Evolutionary conservation across 495 filamentous ascomycete species (phyloP).

Genomic region (Corynascus novoguineensis): DNA sequence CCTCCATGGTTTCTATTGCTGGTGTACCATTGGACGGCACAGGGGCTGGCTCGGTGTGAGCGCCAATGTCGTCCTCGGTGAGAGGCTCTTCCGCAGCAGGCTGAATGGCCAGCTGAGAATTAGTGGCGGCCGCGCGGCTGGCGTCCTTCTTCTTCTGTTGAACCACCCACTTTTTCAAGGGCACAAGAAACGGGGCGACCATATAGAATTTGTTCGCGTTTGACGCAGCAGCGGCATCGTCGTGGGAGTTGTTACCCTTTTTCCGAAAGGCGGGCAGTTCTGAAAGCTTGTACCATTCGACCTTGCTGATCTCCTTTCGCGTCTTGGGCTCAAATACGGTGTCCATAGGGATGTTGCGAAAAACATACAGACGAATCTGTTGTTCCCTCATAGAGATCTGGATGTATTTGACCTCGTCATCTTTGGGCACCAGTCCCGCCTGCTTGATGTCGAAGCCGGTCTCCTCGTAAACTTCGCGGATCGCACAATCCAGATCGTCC

Average conservation of each 20-base stretch:
- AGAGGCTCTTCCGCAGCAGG: conserved; percentile 31
- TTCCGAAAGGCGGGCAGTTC: conserved; percentile 80
- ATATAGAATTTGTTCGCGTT: conserved; percentile 92
- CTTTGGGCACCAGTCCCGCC: conserved; percentile 65
- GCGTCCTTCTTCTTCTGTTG: conserved; percentile 68
- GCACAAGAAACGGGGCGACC: conserved; percentile 87
- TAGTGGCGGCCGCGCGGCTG: conserved; percentile 27
- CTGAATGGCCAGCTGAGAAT: conserved; percentile 28
- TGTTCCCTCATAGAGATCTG: conserved; percentile 87
- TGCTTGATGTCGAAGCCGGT: conserved; percentile 78
- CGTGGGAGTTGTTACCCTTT: conserved; percentile 45
- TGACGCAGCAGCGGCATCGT: conserved; percentile 45
- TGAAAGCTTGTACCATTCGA: conserved; percentile 83
- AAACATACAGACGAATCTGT: conserved; percentile 84
- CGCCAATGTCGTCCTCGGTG: conserved; percentile 39
- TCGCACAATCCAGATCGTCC: conserved; percentile 82
- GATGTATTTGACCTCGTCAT: conserved; percentile 67
- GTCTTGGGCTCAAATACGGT: conserved; percentile 83
- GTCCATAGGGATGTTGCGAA: conserved; percentile 78
- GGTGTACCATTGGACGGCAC: conserved; percentile 16
- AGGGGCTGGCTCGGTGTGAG: conserved; percentile 23
- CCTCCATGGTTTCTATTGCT: conserved; percentile 42
- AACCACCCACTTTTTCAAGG: conserved; percentile 83
- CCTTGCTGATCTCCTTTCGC: conserved; percentile 94
- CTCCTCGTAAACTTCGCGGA: conserved; percentile 92